Percentiles rank a stretch among this genome's conserved stretches.
Evolutionary conservation across 331 rosid species (phyloP).

Genomic region (Quercus tomentella): DNA sequence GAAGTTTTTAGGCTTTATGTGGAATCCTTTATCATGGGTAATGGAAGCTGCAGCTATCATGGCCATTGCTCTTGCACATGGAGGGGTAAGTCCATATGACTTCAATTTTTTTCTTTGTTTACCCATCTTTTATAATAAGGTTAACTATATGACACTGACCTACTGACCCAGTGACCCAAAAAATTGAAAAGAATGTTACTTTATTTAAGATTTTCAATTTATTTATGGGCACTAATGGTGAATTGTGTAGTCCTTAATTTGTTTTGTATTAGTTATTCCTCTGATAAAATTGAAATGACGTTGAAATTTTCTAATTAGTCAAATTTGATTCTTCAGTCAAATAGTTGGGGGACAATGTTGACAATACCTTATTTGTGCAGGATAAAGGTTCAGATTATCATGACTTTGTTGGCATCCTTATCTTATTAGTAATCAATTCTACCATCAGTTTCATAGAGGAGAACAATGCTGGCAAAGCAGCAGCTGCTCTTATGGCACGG

Average conservation of each 20-base stretch:
- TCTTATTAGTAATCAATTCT: conserved; percentile 58
- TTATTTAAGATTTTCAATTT: no score
- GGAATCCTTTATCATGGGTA: conserved; percentile 90
- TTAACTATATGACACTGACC: not conserved
- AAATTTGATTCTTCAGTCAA: not conserved
- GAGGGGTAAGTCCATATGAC: no score
- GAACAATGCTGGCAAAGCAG: conserved; percentile 82
- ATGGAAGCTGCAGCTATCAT: conserved; percentile 82
- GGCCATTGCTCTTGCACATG: no score
- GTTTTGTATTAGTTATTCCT: not conserved
- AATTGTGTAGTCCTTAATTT: not conserved
- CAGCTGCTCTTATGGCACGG: conserved; percentile 67
- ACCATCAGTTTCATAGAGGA: conserved; percentile 78
- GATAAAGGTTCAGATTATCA: conserved; percentile 36
- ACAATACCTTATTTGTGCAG: conserved; percentile 31
- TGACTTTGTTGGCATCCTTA: conserved; percentile 59
- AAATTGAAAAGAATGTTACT: no score
- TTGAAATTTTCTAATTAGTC: conserved; percentile 5
- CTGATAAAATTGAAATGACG: not conserved
- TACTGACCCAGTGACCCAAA: no score
- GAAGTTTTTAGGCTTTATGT: conserved; percentile 77
- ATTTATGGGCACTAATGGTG: not conserved
- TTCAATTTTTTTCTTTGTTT: not conserved
- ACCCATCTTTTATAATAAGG: not conserved
- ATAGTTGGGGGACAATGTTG: not conserved